Conservation (phyloP, 257 asterid genomes). For the Ocimum tenuiflorum region DNA sequence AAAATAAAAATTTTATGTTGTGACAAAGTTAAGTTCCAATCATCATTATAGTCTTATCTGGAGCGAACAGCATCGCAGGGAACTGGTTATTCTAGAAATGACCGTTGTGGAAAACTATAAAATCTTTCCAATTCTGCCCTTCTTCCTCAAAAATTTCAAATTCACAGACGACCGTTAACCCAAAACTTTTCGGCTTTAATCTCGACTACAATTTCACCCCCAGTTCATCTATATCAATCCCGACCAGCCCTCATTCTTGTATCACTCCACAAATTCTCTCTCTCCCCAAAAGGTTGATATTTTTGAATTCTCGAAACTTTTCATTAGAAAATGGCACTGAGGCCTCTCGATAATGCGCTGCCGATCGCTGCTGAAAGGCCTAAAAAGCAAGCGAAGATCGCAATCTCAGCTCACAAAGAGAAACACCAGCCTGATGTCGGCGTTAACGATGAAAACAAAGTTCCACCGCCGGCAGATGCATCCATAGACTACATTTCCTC, state of each 20-base stretch:
- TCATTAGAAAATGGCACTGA: constrained; percentile 62
- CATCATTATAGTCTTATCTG: neutral
- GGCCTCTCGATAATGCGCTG: constrained; percentile 72
- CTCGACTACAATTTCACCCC: constrained; percentile 1
- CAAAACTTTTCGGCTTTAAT: constrained; percentile 10
- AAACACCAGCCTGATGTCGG: constrained; percentile 28
- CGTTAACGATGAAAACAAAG: constrained; percentile 65
- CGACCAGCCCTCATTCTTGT: too few relatives aligned
- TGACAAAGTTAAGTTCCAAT: too few relatives aligned
- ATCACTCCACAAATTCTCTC: neutral
- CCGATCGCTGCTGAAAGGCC: constrained; percentile 60
- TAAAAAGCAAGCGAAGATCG: constrained; percentile 60
- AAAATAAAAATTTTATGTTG: too few relatives aligned
- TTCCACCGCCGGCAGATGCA: constrained; percentile 53
- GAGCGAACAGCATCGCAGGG: constrained; percentile 23
- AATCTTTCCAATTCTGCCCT: neutral
- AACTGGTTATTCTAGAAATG: constrained; percentile 6
- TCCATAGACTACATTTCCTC: constrained; percentile 66
- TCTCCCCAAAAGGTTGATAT: constrained; percentile 1
- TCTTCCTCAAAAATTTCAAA: constrained; percentile 37
- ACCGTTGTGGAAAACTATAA: constrained; percentile 39
- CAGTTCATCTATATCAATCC: constrained; percentile 9
- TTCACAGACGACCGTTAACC: constrained; percentile 63
- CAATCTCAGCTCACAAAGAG: constrained; percentile 33
- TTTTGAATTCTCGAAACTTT: constrained; percentile 15